Evolutionary conservation across 805 yeast species (phyloP).

Genomic region (Ogataea neopini): DNA sequence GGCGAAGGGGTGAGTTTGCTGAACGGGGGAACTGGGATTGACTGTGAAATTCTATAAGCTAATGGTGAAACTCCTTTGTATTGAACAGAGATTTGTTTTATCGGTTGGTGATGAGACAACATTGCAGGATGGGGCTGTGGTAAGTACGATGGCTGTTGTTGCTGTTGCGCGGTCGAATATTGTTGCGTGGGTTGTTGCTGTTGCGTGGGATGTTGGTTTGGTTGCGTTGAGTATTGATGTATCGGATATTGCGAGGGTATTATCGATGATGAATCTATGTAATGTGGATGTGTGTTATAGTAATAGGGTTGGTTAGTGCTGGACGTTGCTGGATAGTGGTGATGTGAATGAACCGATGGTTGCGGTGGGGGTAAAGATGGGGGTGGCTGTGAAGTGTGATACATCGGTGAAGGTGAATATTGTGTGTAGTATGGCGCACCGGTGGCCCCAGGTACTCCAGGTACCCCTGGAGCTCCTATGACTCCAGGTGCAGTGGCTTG

Average conservation of each 20-base stretch:
- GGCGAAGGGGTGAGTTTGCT: conserved; percentile 23
- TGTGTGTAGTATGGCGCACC: conserved; percentile 5
- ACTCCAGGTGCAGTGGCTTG: too few relatives aligned
- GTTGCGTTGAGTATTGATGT: conserved; percentile 11
- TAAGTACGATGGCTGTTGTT: conserved; percentile 7
- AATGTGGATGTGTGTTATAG: neutral
- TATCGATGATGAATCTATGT: neutral
- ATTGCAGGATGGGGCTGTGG: conserved; percentile 7
- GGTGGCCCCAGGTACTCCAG: too few relatives aligned
- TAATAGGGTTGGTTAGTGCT: neutral
- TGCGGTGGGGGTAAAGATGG: neutral
- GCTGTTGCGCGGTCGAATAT: too few relatives aligned
- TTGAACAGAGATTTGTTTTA: conserved; percentile 9
- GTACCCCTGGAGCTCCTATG: too few relatives aligned
- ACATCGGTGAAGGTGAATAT: conserved; percentile 1
- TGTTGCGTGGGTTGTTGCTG: conserved; percentile 12
- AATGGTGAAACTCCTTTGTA: conserved; percentile 23
- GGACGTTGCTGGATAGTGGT: conserved; percentile 6
- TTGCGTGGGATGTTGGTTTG: too few relatives aligned
- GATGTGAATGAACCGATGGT: conserved; percentile 1
- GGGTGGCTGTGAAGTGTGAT: neutral
- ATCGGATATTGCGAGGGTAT: neutral
- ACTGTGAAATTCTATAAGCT: conserved; percentile 29
- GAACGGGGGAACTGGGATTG: conserved; percentile 32
- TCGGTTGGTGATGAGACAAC: conserved; percentile 9